Conservation (phyloP, 2,329 filamentous ascomycete species). For the Coleophoma cylindrospora region DNA sequence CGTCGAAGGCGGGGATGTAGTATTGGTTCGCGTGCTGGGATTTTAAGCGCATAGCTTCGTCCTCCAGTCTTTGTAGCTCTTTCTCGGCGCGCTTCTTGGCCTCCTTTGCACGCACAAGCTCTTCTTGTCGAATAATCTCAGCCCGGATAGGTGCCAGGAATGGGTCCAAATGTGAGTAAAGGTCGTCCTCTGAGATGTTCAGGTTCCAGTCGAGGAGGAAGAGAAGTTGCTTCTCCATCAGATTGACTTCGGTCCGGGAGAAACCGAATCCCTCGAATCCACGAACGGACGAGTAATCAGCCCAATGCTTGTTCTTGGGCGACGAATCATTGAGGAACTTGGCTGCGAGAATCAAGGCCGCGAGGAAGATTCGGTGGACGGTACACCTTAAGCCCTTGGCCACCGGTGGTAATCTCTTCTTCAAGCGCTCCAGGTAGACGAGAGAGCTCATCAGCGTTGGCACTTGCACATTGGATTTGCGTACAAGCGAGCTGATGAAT, state of each 20-base stretch:
- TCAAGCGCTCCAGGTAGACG: slow-evolving; percentile 85
- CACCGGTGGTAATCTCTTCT: slow-evolving; percentile 80
- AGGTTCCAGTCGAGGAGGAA: slow-evolving; percentile 95
- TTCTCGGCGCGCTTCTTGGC: slow-evolving; percentile 12
- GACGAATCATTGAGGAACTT: slow-evolving; percentile 99
- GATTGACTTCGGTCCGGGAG: slow-evolving; percentile 90
- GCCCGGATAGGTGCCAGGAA: slow-evolving; percentile 83
- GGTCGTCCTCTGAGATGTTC: slow-evolving; percentile 76
- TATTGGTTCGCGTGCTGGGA: slow-evolving; percentile 18
- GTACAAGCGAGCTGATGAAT: slow-evolving; percentile 89
- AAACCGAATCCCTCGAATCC: slow-evolving; percentile 72
- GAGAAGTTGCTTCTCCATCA: slow-evolving; percentile 98
- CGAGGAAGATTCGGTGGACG: slow-evolving; percentile 95
- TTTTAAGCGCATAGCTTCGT: slow-evolving; percentile 14
- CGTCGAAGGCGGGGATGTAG: slow-evolving; percentile 15
- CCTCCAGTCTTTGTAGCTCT: slow-evolving; percentile 15
- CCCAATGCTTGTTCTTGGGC: slow-evolving; percentile 99
- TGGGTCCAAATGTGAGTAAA: slow-evolving; percentile 79
- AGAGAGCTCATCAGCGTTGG: slow-evolving; percentile 95
- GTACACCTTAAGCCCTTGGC: slow-evolving; percentile 96
- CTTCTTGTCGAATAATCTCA: slow-evolving; percentile 33
- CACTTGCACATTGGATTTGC: slow-evolving; percentile 92
- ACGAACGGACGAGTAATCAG: slow-evolving; percentile 78
- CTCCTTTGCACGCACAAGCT: slow-evolving; percentile 14
- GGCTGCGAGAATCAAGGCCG: slow-evolving; percentile 76